Conservation (phyloP, 139 green algal species). For the Gonium pectorale region DNA sequence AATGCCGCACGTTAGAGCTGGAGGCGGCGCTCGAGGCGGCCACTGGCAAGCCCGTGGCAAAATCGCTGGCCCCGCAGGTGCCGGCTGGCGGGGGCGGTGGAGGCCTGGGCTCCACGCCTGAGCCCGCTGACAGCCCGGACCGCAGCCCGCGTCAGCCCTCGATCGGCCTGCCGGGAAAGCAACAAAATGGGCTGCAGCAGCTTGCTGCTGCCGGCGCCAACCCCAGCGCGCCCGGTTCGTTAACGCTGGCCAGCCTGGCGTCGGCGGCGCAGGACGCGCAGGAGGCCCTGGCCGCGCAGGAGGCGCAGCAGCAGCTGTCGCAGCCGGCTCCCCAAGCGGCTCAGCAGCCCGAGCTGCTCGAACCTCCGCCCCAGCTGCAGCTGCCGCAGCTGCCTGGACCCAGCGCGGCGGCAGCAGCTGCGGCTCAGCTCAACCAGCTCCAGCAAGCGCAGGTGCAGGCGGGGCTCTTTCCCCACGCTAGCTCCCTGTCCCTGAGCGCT, state of each 20-base stretch:
- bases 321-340: neutral
- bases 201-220: too few relatives aligned
- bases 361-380: conserved; percentile 17
- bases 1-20: conserved; percentile 54
- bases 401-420: too few relatives aligned
- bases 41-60: neutral
- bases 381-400: conserved; percentile 43
- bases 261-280: neutral
- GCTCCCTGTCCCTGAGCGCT: neutral
- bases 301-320: neutral
- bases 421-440: neutral
- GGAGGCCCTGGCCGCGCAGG: neutral
- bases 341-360: conserved; percentile 35
- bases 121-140: neutral
- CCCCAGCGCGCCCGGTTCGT: too few relatives aligned
- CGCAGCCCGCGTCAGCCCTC: neutral
- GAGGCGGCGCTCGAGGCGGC: conserved; percentile 28
- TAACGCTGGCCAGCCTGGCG: too few relatives aligned
- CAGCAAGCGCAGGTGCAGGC: neutral
- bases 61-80: neutral
- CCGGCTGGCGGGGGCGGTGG: too few relatives aligned
- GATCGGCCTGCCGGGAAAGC: neutral
- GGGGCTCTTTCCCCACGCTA: neutral
- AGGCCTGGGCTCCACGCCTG: too few relatives aligned
- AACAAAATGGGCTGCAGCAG: too few relatives aligned